Evolutionary conservation across 352 stramenopile genomes (phyloP).

Genomic region (Thalassiosira livingstoniorum): DNA sequence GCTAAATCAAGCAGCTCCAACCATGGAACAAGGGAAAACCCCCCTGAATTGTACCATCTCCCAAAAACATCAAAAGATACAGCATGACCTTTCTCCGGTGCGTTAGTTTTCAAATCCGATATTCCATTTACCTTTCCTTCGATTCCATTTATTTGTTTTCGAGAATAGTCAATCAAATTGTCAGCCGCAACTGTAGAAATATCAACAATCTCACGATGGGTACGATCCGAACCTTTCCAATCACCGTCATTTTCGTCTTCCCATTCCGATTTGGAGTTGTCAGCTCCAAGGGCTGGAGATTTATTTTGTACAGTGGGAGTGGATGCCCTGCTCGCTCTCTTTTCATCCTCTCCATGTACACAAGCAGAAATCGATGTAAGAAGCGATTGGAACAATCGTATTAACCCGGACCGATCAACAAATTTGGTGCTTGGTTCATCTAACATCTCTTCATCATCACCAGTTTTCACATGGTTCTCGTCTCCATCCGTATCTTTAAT

Average conservation of each 20-base stretch:
- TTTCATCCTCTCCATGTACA: conserved; percentile 55
- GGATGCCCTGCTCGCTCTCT: conserved; percentile 40
- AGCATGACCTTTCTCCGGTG: conserved; percentile 2
- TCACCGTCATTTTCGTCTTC: conserved; percentile 24
- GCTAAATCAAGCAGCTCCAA: conserved; percentile 94
- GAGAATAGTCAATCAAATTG: conserved; percentile 64
- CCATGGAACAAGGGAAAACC: conserved; percentile 95
- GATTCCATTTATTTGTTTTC: conserved; percentile 10
- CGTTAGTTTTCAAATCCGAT: neutral
- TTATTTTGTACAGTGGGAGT: conserved; percentile 49
- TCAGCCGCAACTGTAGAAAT: conserved; percentile 74
- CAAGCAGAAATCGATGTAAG: conserved; percentile 68
- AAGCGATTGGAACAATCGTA: conserved; percentile 69
- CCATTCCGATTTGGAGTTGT: conserved; percentile 8
- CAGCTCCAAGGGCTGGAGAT: conserved; percentile 21
- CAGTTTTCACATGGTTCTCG: neutral
- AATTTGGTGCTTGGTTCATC: conserved; percentile 19
- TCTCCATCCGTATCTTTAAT: neutral
- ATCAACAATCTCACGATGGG: conserved; percentile 72
- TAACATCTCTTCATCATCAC: neutral
- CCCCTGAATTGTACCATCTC: conserved; percentile 93
- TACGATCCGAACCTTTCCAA: conserved; percentile 56
- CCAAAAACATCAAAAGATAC: conserved; percentile 90
- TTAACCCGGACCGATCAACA: conserved; percentile 47
- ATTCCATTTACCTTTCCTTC: neutral